Evolutionary conservation across 2,329 filamentous ascomycete genomes (phyloP), one percentile per base, ranked within the genome.

Genomic region (Verticillium nubilum): DNA sequence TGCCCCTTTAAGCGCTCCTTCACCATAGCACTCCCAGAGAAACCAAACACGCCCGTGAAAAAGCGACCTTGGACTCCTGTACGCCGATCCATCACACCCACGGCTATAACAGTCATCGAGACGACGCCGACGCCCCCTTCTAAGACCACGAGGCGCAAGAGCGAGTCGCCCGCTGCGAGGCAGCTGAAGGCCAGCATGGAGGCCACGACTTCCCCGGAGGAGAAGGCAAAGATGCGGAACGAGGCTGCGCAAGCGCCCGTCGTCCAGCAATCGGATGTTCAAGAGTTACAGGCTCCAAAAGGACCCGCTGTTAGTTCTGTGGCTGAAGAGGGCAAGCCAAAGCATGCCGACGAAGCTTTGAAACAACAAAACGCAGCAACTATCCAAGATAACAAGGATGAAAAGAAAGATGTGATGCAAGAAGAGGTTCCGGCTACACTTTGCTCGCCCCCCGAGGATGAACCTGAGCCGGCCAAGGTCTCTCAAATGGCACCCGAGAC

Each of bases 1-100:
- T 97, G 92, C 71, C 93, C 93, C 0, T 97, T 97, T 71, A 82
- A 87, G 67, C 82, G 92, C 61, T 82, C 83, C 3, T 96, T 96
- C 66, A 87, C 85, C 0, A 86, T 94, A 12, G 82, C 88, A 56
- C 76, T 95, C 19, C 91, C 91, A 0, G 86, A 90, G 66, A 80
- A 83, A 59, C 86, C 87, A 12, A 80, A 83, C 64, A 84, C 83
- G 1, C 88, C 87, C 1, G 76, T 85, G 57, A 86, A 81, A 68
- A 89, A 87, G 74, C 85, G 81, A 63, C 86, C 89, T 15, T 91
- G 89, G 86, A 87, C 81, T 28, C 86, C 88, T 1, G 61, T 63
- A 4, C 60, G 62, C 19, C 26, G 61, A 27, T 42, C 56, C 52
- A 68, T 72, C 6, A 82, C 67, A 75, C 78, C 65, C 13, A 56